These are phyloP conservation scores for Cercospora sp. DNA, from an alignment of 2,329 filamentous ascomycete species.

Conservation along the genomic window DNA sequence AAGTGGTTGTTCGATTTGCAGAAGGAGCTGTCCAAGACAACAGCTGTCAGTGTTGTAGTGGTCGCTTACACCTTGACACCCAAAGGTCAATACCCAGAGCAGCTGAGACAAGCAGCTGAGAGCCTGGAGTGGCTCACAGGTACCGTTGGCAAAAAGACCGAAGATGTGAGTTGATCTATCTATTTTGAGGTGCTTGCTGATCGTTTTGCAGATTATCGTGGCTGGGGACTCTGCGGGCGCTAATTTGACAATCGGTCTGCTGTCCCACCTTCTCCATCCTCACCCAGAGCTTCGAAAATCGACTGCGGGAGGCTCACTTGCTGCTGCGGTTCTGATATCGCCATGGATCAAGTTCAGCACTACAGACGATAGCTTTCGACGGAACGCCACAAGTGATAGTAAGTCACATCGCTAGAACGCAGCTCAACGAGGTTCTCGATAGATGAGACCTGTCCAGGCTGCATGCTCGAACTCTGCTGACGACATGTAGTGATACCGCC, in stretches of 20 bases:
- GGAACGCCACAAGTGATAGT: constrained; percentile 53
- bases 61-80: constrained; percentile 60
- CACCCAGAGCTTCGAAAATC: constrained; percentile 50
- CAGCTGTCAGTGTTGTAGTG: constrained; percentile 52
- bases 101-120: constrained; percentile 50
- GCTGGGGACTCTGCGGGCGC: constrained; percentile 57
- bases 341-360: constrained; percentile 60
- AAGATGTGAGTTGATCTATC: constrained; percentile 32
- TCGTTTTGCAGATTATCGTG: constrained; percentile 44
- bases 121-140: constrained; percentile 48
- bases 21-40: constrained; percentile 42
- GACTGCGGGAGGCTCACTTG: constrained; percentile 46
- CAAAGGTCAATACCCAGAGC: constrained; percentile 48
- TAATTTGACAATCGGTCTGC: constrained; percentile 49
- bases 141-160: constrained; percentile 39
- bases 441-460: background rate
- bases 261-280: constrained; percentile 58
- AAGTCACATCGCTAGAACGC: background rate
- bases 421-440: background rate
- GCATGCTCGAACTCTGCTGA: background rate
- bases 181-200: background rate
- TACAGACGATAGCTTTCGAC: constrained; percentile 44
- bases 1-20: constrained; percentile 50
- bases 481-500: constrained; percentile 42
- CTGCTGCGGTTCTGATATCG: constrained; percentile 55